These are phyloP conservation scores for Globisporangium lucens DNA, from an alignment of 352 stramenopile genomes.

Conservation along the genomic window DNA sequence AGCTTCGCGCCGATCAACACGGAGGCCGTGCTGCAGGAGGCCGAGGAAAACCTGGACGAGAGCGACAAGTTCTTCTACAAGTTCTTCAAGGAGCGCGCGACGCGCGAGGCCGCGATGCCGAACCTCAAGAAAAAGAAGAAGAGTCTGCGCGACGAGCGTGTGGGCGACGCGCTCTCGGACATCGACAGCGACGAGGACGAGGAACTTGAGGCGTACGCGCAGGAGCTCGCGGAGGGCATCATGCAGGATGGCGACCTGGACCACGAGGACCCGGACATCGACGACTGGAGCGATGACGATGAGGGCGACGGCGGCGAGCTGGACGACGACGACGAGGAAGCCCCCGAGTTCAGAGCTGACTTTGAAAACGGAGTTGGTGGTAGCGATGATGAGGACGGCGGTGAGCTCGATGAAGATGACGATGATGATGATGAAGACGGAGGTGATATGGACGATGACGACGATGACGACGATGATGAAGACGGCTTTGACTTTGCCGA, in stretches of 20 bases:
- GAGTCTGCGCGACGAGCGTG: constrained; percentile 29
- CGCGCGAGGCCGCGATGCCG: constrained; percentile 37
- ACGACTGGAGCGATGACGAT: constrained; percentile 58
- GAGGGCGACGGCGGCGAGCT: constrained; percentile 39
- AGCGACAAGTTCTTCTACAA: constrained; percentile 94
- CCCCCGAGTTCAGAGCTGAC: constrained; percentile 4
- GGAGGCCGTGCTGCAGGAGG: constrained; percentile 62
- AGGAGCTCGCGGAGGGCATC: constrained; percentile 86
- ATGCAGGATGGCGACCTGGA: constrained; percentile 82
- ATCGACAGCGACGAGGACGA: constrained; percentile 67
- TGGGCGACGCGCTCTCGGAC: constrained; percentile 59
- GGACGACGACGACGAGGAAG: constrained; percentile 42
- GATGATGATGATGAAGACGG: constrained; percentile 37
- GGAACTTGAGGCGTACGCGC: constrained; percentile 86
- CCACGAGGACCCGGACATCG: constrained; percentile 75
- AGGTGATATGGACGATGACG: constrained; percentile 18
- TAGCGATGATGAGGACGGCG: constrained; percentile 38
- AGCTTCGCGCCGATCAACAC: constrained; percentile 69
- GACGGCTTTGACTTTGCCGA: constrained; percentile 23
- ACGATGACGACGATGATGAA: constrained; percentile 20
- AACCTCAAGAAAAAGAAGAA: constrained; percentile 33
- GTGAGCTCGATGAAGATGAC: constrained; percentile 17
- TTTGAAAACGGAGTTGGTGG: constrained; percentile 35
- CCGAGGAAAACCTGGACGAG: constrained; percentile 58
- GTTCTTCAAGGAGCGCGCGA: constrained; percentile 88